Base-by-base conservation (phyloP, 202 grass and related monocot species). In the Hordeum pubiflorum region DNA sequence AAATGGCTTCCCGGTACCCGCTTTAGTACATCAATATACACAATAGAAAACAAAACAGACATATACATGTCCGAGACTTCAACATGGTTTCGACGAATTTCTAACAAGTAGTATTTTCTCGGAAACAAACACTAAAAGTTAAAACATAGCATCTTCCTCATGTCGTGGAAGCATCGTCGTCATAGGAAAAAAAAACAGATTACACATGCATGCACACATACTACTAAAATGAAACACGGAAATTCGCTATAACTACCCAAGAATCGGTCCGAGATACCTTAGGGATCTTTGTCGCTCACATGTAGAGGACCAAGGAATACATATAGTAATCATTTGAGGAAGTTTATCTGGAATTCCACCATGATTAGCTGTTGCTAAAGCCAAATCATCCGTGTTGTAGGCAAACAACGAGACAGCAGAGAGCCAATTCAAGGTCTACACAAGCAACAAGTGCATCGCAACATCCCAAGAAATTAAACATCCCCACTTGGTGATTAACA, bases 211-310 rank as follows among this genome's bases (percentile, higher is more conserved):
- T 6, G 44, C 65, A 24, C 2, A 41, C 65, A 10, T 64, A 69
- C 57, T 17, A 54, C 44, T 50, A 50, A 50, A 63, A 77, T 29
- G 40, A n/a, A 63, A 44, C 6, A 65, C 71, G 72, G 32, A 69
- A 33, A 21, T 71, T 24, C n/a, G 27, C 50, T 50, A 59, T 38
- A 74, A 12, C 32, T 39, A 65, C 24, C 21, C 26, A 58, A 34
- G 27, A 58, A 61, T 72, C 39, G 15, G 77, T 88, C 72, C 58
- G 36, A 81, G 78, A 89, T 89, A 57, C 73, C 44, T 72, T 50
- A 82, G 58, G 63, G 63, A 85, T 82, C 78, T 85, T 89, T 81
- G 82, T 89, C 87, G 17, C 21, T 39, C 77, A 81, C 82, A 78
- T 59, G 72, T 68, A 77, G 56, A 50, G 63, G 52, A 65, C 62